phyloP scores from a whole-genome alignment of 257 asterid genomes.

The Cruciata laevipes region DNA sequence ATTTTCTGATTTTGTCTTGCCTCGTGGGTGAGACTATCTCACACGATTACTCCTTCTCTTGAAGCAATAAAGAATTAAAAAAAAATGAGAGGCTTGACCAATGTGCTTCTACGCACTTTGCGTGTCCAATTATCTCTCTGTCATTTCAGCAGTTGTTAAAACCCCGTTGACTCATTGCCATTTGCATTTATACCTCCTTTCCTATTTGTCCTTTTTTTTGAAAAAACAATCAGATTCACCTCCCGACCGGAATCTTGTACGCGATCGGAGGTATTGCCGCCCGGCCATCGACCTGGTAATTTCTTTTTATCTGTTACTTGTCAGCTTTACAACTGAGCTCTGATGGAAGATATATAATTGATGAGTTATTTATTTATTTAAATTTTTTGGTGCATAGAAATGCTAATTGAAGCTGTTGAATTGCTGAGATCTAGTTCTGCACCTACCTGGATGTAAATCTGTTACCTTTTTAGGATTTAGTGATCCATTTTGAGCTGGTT shows the following conservation, averaged over 20 bases:
- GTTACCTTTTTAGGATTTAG: constrained; percentile 5
- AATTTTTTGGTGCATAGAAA: constrained; percentile 8
- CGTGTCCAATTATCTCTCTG: constrained; percentile 43
- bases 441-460: constrained; percentile 4
- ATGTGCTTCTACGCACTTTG: constrained; percentile 43
- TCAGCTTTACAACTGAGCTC: constrained; percentile 15
- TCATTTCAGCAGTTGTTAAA: constrained; percentile 22
- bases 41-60: too few species aligned
- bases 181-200: constrained; percentile 9
- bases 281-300: constrained; percentile 23
- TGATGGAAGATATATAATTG: constrained; percentile 16
- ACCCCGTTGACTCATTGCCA: constrained; percentile 42
- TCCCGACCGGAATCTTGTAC: background rate
- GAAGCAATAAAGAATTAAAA: background rate
- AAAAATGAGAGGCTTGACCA: constrained; percentile 26
- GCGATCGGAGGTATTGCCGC: constrained; percentile 15
- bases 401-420: constrained; percentile 9
- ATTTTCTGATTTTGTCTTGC: too few species aligned
- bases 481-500: constrained; percentile 6
- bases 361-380: constrained; percentile 1
- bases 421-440: constrained; percentile 15
- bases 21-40: too few species aligned
- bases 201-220: background rate
- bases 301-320: constrained; percentile 17
- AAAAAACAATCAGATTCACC: constrained; percentile 5